Percentiles rank a stretch among this genome's conserved stretches.
These are phyloP conservation scores for Penicillium sp. DNA, from an alignment of 2,329 filamentous ascomycete species.

Conservation along the genomic window DNA sequence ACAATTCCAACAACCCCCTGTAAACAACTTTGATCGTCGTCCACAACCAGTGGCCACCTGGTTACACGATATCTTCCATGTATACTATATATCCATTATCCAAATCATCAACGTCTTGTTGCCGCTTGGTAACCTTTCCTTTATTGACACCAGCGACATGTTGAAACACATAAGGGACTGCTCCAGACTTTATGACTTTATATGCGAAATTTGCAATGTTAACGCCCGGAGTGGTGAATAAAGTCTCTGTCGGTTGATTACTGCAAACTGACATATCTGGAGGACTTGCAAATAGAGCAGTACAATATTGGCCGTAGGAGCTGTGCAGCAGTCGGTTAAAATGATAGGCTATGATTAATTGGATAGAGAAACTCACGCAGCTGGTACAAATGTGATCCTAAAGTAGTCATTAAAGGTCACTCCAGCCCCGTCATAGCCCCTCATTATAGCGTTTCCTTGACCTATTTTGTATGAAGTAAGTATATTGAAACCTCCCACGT, in stretches of 20 bases:
- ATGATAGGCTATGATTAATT: neutral
- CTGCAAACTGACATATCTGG: neutral
- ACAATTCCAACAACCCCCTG: too few relatives aligned
- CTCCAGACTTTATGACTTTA: neutral
- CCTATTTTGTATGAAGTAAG: neutral
- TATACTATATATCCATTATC: too few relatives aligned
- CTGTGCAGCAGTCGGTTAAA: neutral
- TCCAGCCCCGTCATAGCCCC: neutral
- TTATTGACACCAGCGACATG: too few relatives aligned
- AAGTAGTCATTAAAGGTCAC: neutral
- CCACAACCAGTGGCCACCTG: too few relatives aligned
- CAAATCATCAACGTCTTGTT: too few relatives aligned
- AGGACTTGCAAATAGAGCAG: slow-evolving; percentile 1
- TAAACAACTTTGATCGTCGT: too few relatives aligned
- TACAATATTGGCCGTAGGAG: neutral
- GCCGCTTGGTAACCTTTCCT: too few relatives aligned
- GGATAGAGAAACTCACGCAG: neutral
- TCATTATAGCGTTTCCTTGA: neutral
- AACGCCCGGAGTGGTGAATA: neutral
- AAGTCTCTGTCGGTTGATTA: neutral
- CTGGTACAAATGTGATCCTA: neutral
- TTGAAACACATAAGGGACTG: too few relatives aligned
- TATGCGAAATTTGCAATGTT: neutral
- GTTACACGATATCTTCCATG: too few relatives aligned
- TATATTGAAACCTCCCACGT: too few relatives aligned